phyloP scores from a whole-genome alignment of 2,329 filamentous ascomycete genomes.

The Aspergillus piperis region DNA sequence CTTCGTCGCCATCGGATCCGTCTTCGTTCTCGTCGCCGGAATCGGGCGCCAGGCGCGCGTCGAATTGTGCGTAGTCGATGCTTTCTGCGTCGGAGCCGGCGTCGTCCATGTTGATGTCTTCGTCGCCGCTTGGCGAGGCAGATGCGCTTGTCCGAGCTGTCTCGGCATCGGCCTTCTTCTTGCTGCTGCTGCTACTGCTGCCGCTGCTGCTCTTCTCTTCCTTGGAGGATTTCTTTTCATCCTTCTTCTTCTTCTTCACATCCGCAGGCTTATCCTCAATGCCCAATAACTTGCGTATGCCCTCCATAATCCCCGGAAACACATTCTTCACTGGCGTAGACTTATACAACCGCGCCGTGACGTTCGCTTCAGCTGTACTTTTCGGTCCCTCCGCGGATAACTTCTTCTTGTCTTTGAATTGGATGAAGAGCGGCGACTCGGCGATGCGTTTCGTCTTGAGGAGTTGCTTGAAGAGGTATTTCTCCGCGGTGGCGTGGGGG shows the following conservation, averaged over 20 bases:
- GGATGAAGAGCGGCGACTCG: slow-evolving; percentile 51
- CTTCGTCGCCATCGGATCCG: slow-evolving; percentile 18
- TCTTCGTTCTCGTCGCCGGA: slow-evolving; percentile 28
- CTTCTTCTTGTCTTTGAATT: slow-evolving; percentile 42
- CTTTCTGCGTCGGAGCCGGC: slow-evolving; percentile 26
- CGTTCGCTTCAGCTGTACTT: slow-evolving; percentile 56
- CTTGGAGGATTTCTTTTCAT: neutral
- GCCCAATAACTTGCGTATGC: slow-evolving; percentile 42
- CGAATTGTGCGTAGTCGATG: slow-evolving; percentile 34
- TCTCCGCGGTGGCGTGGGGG: slow-evolving; percentile 50
- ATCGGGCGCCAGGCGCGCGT: slow-evolving; percentile 37
- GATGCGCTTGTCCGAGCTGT: neutral
- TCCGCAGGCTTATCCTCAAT: slow-evolving; percentile 27
- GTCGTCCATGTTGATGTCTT: slow-evolving; percentile 24
- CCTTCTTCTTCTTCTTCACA: slow-evolving; percentile 13
- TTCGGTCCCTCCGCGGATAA: slow-evolving; percentile 39
- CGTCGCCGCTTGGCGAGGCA: slow-evolving; percentile 12
- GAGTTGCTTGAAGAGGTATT: slow-evolving; percentile 59
- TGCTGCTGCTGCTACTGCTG: too few species aligned
- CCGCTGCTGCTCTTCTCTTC: neutral
- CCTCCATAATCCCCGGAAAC: slow-evolving; percentile 49
- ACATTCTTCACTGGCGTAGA: slow-evolving; percentile 60
- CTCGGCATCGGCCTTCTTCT: too few species aligned
- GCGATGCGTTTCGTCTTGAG: slow-evolving; percentile 59
- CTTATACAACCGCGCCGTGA: slow-evolving; percentile 61